Conservation (phyloP, 139 green algal species). For the Choricystis sp. region DNA sequence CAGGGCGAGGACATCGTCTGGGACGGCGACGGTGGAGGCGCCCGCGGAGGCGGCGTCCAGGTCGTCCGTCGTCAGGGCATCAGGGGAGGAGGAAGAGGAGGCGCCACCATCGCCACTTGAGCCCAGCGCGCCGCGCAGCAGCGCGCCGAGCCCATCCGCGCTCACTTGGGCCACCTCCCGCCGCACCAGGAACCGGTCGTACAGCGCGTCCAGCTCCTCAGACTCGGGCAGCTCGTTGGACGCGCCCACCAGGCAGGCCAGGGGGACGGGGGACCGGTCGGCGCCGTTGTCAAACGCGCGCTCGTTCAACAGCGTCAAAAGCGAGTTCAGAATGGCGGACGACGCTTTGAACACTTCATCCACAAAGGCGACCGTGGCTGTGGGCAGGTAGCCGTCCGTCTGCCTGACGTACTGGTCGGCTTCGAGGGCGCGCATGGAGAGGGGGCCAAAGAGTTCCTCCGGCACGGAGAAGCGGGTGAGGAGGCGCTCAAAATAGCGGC, state of each 20-base stretch:
- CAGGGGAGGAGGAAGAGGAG: background rate
- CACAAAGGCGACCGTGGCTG: constrained; percentile 72
- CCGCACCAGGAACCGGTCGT: constrained; percentile 80
- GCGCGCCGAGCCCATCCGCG: constrained; percentile 11
- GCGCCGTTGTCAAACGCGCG: constrained; percentile 85
- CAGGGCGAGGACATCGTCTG: constrained; percentile 50
- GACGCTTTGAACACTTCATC: constrained; percentile 87
- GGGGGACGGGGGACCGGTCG: constrained; percentile 33
- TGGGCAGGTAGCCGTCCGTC: constrained; percentile 76
- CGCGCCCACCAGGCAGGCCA: constrained; percentile 57
- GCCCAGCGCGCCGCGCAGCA: constrained; percentile 9
- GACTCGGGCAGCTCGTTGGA: constrained; percentile 80
- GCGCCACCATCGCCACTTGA: background rate
- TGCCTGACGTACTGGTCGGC: constrained; percentile 77
- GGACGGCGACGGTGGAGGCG: constrained; percentile 34
- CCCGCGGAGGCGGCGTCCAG: constrained; percentile 24
- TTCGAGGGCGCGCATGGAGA: constrained; percentile 80
- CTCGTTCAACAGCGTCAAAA: constrained; percentile 90
- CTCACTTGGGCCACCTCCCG: constrained; percentile 41
- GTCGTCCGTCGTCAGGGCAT: constrained; percentile 30
- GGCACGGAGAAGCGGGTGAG: constrained; percentile 83
- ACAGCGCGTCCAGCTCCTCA: constrained; percentile 86
- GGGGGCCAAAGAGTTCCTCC: constrained; percentile 83
- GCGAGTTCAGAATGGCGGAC: constrained; percentile 83
- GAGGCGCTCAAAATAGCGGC: constrained; percentile 76